These are phyloP conservation scores for Aureobasidium sp. DNA, from an alignment of 2,329 filamentous ascomycete genomes.

Conservation along the genomic window DNA sequence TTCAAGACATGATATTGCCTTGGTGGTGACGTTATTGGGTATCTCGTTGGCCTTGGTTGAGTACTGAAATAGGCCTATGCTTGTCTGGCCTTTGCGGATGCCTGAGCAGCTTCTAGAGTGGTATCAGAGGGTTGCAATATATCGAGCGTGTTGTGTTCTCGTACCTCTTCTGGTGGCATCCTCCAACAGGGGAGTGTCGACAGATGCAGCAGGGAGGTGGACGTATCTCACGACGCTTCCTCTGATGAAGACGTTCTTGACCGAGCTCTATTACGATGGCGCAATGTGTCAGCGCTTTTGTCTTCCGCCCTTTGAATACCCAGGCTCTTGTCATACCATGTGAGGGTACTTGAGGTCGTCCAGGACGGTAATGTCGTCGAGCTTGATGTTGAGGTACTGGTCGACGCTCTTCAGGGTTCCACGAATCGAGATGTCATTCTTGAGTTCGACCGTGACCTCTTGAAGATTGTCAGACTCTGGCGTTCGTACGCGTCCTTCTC, in stretches of 20 bases:
- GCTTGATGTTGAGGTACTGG: slow-evolving; percentile 98
- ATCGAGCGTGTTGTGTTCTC: slow-evolving; percentile 15
- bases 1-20: background rate
- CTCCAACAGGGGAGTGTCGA: slow-evolving; percentile 80
- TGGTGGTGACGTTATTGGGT: slow-evolving; percentile 1
- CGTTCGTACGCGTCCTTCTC: background rate
- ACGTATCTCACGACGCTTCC: slow-evolving; percentile 91
- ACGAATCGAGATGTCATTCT: slow-evolving; percentile 97
- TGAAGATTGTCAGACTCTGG: slow-evolving; percentile 37
- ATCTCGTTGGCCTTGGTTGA: background rate
- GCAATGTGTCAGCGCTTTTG: background rate
- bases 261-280: slow-evolving; percentile 49
- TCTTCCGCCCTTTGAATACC: background rate
- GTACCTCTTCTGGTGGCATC: slow-evolving; percentile 82
- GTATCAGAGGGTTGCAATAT: background rate
- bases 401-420: slow-evolving; percentile 95
- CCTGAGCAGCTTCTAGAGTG: slow-evolving; percentile 23
- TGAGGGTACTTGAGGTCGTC: slow-evolving; percentile 95
- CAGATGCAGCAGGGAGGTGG: slow-evolving; percentile 70
- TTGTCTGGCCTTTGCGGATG: slow-evolving; percentile 27
- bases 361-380: slow-evolving; percentile 87
- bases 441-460: slow-evolving; percentile 95
- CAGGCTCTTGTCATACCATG: slow-evolving; percentile 49
- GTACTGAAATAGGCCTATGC: slow-evolving; percentile 13
- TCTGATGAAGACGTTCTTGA: slow-evolving; percentile 94